Base-by-base conservation (phyloP, 805 yeast species). In the Blastobotrys peoriensis region DNA sequence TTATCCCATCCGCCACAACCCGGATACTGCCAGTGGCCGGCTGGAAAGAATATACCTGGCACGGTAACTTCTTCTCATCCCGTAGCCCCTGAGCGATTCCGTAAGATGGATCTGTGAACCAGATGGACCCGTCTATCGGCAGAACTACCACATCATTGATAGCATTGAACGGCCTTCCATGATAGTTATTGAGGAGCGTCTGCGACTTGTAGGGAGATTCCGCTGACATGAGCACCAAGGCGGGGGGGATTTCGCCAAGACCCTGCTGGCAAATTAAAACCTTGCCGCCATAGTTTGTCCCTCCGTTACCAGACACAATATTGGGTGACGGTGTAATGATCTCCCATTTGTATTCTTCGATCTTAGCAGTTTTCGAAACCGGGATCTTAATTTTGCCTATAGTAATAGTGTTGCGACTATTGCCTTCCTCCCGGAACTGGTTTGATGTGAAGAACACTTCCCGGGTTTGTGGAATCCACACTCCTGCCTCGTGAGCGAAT, bases 11-110 rank as follows among this genome's bases (percentile, higher is more conserved):
- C 43, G 72, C 65, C 2, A 74, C 61, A 8, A 60, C 60, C 3
- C 49, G 36, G 1, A 63, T 42, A 2, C 57, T 53, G 6, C 60
- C 58, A 6, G 62, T 60, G 13, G 55, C 49, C 13, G 68, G 55
- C 36, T 67, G 62, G 41, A 70, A 65, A 35, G 70, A 65, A 54
- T 74, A 69, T 36, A 80, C 61, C 40, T 58, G 61, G 38, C 48
- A 49, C 5, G 63, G 63, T 36, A 59, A 49, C n/a, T 25, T 30
- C 13, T 27, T 16, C 16, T 25, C 25, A 8, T 39, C 28, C 15
- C 54, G 47, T 38, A 56, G 46, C 16, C 48, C 47, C 43, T 59
- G 63, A 8, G 36, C 20, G 33, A 45, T 13, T 17, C 49, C 60
- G 36, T 58, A 58, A 41, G 47, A 40, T 5, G 63, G 63, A 37